These are phyloP conservation scores for Metschnikowia corniflorae DNA, from an alignment of 805 yeast species.

Conservation along the genomic window DNA sequence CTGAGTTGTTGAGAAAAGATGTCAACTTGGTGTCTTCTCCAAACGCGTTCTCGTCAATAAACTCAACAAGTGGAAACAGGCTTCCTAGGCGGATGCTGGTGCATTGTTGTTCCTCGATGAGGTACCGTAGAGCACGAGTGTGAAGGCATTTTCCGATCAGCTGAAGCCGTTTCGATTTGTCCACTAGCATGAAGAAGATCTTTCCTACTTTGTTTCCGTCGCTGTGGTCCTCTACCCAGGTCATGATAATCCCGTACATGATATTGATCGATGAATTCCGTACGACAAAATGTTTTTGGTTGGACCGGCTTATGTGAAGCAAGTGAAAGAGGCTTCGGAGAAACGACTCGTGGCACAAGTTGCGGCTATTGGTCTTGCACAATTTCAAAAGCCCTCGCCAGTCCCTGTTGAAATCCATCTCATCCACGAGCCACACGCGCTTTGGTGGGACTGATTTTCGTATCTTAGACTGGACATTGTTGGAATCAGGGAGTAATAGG, in stretches of 20 bases:
- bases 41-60: conserved; percentile 25
- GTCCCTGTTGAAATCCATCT: conserved; percentile 48
- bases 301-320: conserved; percentile 25
- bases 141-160: conserved; percentile 54
- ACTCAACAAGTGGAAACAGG: conserved; percentile 45
- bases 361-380: conserved; percentile 35
- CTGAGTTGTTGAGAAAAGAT: conserved; percentile 36
- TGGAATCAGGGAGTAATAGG: conserved; percentile 9
- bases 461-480: conserved; percentile 2
- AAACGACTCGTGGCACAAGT: conserved; percentile 22
- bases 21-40: conserved; percentile 22
- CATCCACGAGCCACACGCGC: conserved; percentile 56
- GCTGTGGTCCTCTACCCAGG: conserved; percentile 43
- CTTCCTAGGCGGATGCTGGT: conserved; percentile 40
- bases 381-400: conserved; percentile 45
- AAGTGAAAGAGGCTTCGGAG: conserved; percentile 31
- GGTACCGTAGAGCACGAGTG: conserved; percentile 48
- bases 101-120: conserved; percentile 43
- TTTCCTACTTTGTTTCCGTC: conserved; percentile 31
- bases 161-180: conserved; percentile 50
- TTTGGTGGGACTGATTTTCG: conserved; percentile 24
- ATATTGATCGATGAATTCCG: conserved; percentile 54
- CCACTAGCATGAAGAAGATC: conserved; percentile 48
- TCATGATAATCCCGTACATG: conserved; percentile 50
- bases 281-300: conserved; percentile 50